Percentiles rank a stretch among this genome's conserved stretches.
Evolutionary conservation across 805 yeast species (phyloP).

Genomic region (Candida nemodendra): DNA sequence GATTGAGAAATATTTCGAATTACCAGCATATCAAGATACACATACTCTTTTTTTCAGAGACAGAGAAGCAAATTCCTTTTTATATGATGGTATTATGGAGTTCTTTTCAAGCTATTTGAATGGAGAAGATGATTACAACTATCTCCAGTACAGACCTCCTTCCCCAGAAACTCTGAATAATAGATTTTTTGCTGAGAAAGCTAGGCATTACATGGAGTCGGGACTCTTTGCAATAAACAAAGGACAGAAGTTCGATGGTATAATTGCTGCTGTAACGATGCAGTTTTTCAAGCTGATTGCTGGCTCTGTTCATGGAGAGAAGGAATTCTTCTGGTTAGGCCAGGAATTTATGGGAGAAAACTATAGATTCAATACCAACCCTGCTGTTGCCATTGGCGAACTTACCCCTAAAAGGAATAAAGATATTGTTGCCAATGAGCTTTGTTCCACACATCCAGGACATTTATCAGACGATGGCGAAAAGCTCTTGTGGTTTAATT

Average conservation of each 20-base stretch:
- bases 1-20: conserved; percentile 36
- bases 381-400: conserved; percentile 60
- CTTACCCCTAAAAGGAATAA: conserved; percentile 26
- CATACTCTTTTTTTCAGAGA: conserved; percentile 52
- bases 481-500: conserved; percentile 63
- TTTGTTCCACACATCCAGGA: conserved; percentile 65
- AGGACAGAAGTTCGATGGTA: conserved; percentile 47
- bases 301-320: conserved; percentile 71
- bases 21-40: conserved; percentile 34
- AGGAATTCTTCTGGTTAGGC: conserved; percentile 76
- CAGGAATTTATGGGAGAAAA: conserved; percentile 54
- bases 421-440: conserved; percentile 38
- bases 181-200: conserved; percentile 42
- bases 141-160: conserved; percentile 37
- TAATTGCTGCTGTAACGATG: conserved; percentile 42
- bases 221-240: conserved; percentile 50
- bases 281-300: conserved; percentile 44
- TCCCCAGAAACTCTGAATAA: conserved; percentile 36
- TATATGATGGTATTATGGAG: conserved; percentile 40
- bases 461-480: conserved; percentile 53
- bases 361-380: conserved; percentile 47
- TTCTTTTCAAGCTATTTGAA: conserved; percentile 50
- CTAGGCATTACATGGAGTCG: conserved; percentile 47
- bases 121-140: conserved; percentile 38
- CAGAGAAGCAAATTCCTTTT: conserved; percentile 38